A percentile compares a stretch with the other conserved stretches of the same genome.
These are phyloP conservation scores for Fraxinus platypoda DNA, from an alignment of 305 asterid species.

Conservation along the genomic window DNA sequence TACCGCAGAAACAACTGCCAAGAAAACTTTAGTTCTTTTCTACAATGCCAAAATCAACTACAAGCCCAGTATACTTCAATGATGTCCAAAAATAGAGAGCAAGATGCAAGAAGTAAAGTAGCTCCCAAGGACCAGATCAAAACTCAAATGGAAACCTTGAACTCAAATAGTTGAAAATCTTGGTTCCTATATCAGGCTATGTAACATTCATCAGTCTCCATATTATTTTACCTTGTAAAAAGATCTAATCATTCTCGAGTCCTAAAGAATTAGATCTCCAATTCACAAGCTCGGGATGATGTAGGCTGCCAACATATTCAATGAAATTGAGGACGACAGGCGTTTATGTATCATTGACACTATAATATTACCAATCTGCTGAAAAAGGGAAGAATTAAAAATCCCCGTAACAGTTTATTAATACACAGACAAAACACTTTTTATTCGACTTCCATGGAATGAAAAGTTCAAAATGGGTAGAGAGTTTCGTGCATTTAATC, in stretches of 20 bases:
- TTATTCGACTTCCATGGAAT: not conserved
- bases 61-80: not conserved
- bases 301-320: not conserved
- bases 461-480: not conserved
- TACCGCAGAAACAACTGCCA: not conserved
- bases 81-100: not conserved
- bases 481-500: not conserved
- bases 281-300: not conserved
- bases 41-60: not conserved
- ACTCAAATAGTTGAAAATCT: not conserved
- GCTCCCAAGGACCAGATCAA: not conserved
- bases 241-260: not conserved
- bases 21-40: not conserved
- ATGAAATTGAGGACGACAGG: not conserved
- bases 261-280: not conserved
- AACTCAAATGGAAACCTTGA: not conserved
- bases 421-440: not conserved
- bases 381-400: not conserved
- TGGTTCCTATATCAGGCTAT: not conserved
- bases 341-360: not conserved
- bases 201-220: not conserved
- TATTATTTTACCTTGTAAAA: not conserved
- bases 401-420: not conserved
- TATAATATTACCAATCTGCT: not conserved
- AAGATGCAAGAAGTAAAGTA: not conserved